phyloP scores from a whole-genome alignment of 2,329 filamentous ascomycete species.

The Claviceps capensis region DNA sequence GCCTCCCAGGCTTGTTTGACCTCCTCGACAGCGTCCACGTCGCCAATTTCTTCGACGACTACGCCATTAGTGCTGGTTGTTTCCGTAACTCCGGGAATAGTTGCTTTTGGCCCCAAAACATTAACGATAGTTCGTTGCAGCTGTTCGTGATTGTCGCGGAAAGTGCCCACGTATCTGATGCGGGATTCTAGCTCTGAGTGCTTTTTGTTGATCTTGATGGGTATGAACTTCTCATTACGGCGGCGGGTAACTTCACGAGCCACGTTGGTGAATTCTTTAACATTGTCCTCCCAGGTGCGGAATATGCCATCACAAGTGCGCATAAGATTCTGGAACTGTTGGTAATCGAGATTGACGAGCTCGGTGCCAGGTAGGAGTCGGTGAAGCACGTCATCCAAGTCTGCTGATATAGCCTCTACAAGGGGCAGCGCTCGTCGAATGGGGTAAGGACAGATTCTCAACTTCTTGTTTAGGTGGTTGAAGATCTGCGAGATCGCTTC shows the following conservation, averaged over 20 bases:
- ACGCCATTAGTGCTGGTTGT: slow-evolving; percentile 44
- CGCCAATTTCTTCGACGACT: slow-evolving; percentile 85
- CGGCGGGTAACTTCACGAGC: slow-evolving; percentile 88
- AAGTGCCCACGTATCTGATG: slow-evolving; percentile 85
- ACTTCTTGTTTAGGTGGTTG: slow-evolving; percentile 89
- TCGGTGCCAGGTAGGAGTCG: slow-evolving; percentile 72
- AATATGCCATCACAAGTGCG: slow-evolving; percentile 74
- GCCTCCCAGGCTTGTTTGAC: slow-evolving; percentile 90
- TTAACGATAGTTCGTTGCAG: slow-evolving; percentile 92
- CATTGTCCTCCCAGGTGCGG: slow-evolving; percentile 83
- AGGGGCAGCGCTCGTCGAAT: slow-evolving; percentile 81
- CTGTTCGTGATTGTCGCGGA: slow-evolving; percentile 95
- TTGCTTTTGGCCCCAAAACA: slow-evolving; percentile 69
- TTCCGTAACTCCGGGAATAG: slow-evolving; percentile 39
- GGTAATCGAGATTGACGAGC: slow-evolving; percentile 83
- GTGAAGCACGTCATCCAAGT: slow-evolving; percentile 78
- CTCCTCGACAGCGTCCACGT: slow-evolving; percentile 93
- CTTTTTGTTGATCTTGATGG: slow-evolving; percentile 85
- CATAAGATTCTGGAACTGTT: slow-evolving; percentile 80
- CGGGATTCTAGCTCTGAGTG: slow-evolving; percentile 83
- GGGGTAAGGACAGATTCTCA: slow-evolving; percentile 91
- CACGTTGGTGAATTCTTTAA: slow-evolving; percentile 96
- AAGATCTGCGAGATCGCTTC: slow-evolving; percentile 88
- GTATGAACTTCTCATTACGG: slow-evolving; percentile 94
- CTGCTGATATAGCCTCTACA: slow-evolving; percentile 92